Conservation (phyloP, 768 basidiomycete species). For the Auriscalpium orientale region DNA sequence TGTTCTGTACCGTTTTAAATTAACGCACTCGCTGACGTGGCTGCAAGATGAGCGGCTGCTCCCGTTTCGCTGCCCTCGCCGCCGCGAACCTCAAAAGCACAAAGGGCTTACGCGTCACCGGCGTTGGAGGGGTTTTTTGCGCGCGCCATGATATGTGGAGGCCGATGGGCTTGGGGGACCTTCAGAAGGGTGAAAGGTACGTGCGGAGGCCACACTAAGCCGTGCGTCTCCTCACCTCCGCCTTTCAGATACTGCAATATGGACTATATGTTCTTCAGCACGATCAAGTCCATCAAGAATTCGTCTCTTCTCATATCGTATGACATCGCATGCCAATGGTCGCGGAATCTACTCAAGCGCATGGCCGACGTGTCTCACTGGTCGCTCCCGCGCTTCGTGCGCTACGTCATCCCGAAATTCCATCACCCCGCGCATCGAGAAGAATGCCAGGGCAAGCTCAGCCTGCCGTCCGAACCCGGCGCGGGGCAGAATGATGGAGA, state of each 20-base stretch:
- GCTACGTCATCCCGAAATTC: not conserved
- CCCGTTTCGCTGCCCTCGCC: not conserved
- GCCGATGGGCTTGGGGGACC: not conserved
- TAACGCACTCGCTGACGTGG: no score
- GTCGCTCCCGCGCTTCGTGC: not conserved
- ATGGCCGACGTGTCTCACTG: not conserved
- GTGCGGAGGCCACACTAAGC: not conserved
- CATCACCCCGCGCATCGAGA: conserved; percentile 21
- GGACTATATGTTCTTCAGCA: not conserved
- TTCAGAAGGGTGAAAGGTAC: not conserved
- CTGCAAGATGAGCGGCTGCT: not conserved
- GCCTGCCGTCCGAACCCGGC: no score
- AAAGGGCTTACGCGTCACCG: not conserved
- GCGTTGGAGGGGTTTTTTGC: not conserved
- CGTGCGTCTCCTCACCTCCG: not conserved
- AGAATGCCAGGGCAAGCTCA: conserved; percentile 19
- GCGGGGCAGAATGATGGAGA: no score
- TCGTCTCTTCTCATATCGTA: conserved; percentile 4
- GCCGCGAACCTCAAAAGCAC: not conserved
- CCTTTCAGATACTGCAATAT: not conserved
- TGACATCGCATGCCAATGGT: conserved; percentile 23
- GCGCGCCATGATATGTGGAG: not conserved
- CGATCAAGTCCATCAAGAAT: not conserved
- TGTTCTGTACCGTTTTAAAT: not conserved
- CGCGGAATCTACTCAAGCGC: conserved; percentile 11